Evolutionary conservation across 495 filamentous ascomycete genomes (phyloP), one percentile per base, ranked within the genome.

Genomic region (Hypoxylon intermedium): DNA sequence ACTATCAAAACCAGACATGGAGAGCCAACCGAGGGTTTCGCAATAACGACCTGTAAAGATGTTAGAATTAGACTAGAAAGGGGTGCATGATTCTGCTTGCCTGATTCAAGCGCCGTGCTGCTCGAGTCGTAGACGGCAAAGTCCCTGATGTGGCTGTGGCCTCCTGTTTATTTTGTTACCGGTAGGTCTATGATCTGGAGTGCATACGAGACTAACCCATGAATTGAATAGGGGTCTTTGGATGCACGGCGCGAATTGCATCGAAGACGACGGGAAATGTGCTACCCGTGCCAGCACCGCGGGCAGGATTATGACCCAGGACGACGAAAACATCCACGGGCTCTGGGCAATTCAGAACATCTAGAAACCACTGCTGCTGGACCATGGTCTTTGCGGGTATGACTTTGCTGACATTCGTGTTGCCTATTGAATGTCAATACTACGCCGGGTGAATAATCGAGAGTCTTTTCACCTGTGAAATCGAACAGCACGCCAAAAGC

Each of bases 21-120:
- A 92, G 75, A 90, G 79, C 76, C 91, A 94, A 5, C 91, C 91
- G 16, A 93, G 81, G 24, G 91, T 93, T 73, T 96, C 91, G 80
- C 93, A 91, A 71, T 92, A 96, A 9, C 90, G 84, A 28, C 91
- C 64, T 63, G 20, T 28, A 15, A 28, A 21, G 9, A 28, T 28
- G 43, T 58, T 11, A 60, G 45, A 45, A 15, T 15, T 24, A 2
- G 1, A n/a, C 28, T n/a, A 21, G 31, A 12, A 40, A 31, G 12
- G 23, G 15, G 3, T 15, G 30, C 19, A 18, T n/a, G 0, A 11
- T 53, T 43, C 13, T n/a, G 56, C 59, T 51, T 67, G 72, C 74
- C 91, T 51, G 89, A 92, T 43, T 91, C 89, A 15, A 94, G 74
- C 2, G 83, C 89, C 40, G 83, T 86, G 3, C 88, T 85, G 58